Percentiles rank a stretch among this genome's conserved stretches.
phyloP scores from a whole-genome alignment of 176 grass and related monocot species.

The Cenchrus americanus region DNA sequence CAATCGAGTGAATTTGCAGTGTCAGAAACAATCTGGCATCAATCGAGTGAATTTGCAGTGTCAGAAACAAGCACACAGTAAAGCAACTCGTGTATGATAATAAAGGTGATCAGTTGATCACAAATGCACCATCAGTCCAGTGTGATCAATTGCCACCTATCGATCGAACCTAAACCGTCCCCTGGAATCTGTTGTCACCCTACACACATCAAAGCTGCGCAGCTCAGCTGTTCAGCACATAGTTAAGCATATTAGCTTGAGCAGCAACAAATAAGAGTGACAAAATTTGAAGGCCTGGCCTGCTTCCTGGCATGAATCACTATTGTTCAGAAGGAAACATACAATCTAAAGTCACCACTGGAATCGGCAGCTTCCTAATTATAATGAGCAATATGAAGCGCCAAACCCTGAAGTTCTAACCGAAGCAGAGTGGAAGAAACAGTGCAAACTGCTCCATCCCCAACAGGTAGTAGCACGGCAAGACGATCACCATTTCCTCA shows the following conservation, averaged over 20 bases:
- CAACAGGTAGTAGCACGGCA: not conserved
- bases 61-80: not conserved
- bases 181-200: not conserved
- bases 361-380: not conserved
- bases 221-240: not conserved
- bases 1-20: conserved; percentile 26
- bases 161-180: not conserved
- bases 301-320: not conserved
- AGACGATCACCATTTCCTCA: not conserved
- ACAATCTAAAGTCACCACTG: not conserved
- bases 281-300: not conserved
- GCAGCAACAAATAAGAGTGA: not conserved
- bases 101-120: not conserved
- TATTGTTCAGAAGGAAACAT: not conserved
- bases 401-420: not conserved
- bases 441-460: not conserved
- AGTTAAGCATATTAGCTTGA: conserved; percentile 13
- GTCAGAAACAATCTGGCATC: not conserved
- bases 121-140: not conserved
- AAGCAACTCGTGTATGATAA: not conserved
- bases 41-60: conserved; percentile 11
- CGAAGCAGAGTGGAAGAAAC: not conserved
- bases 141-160: not conserved
- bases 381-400: not conserved
- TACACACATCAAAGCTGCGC: not conserved